A percentile compares a stretch with the other conserved stretches of the same genome.
These are phyloP conservation scores for Sorghum bicolor DNA, from an alignment of 176 grass and related monocot species.

Conservation along the genomic window DNA sequence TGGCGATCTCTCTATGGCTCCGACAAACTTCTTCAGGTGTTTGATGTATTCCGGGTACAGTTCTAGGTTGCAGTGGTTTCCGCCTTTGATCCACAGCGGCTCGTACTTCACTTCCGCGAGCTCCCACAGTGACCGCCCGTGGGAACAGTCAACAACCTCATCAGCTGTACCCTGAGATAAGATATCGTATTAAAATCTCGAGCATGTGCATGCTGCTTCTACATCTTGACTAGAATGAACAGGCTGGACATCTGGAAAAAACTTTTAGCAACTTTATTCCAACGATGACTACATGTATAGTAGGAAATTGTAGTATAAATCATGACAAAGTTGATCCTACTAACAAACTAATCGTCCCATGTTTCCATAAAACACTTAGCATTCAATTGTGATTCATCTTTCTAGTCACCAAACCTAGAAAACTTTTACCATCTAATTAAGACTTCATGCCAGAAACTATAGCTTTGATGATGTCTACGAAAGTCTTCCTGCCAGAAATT, in stretches of 20 bases:
- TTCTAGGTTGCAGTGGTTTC: slow-evolving; percentile 94
- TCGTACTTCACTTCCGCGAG: slow-evolving; percentile 89
- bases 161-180: slow-evolving; percentile 76
- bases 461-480: background rate
- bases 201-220: background rate
- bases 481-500: background rate
- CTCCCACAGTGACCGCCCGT: slow-evolving; percentile 92
- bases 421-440: background rate
- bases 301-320: slow-evolving; percentile 10
- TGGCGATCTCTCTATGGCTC: slow-evolving; percentile 67
- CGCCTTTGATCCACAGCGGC: slow-evolving; percentile 93
- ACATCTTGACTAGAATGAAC: slow-evolving; percentile 1
- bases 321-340: background rate
- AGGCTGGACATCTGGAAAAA: background rate
- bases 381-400: background rate
- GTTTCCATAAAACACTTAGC: slow-evolving; percentile 6
- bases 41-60: slow-evolving; percentile 85
- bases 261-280: background rate
- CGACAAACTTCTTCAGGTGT: slow-evolving; percentile 82
- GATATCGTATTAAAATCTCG: background rate
- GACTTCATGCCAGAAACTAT: background rate
- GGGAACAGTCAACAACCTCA: slow-evolving; percentile 90
- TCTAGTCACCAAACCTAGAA: background rate
- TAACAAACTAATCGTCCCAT: background rate
- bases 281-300: background rate